Evolutionary conservation across 331 rosid species (phyloP), one percentile per base, ranked within the genome.

Genomic region (Phaseolus coccineus): DNA sequence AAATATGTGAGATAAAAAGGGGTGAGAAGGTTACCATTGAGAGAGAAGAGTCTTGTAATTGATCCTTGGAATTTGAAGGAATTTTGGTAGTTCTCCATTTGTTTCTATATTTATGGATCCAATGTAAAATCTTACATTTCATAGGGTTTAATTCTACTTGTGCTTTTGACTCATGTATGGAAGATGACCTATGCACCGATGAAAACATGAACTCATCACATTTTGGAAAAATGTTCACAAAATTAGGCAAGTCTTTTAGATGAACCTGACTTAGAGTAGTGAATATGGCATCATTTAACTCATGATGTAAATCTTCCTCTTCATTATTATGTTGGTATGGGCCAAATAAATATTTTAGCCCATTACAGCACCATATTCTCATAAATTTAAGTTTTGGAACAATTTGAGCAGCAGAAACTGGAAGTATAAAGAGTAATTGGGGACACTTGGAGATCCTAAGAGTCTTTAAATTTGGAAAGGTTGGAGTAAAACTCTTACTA

Each of bases 391-490:
- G 27, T 4, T 4, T 6, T 0, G 27, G 67, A 72, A 72, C n/a
- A 11, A 46, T 77, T 8, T 1, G 12, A 42, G 10, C 4, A 12
- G 30, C 25, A 44, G 6, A 2, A 0, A 25, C 2, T 0, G 44
- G 42, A 4, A 62, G 10, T 30, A 79, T 13, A 13, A 4, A 42
- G 51, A 74, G 51, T 24, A 84, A 52, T 3, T 1, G 9, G 0
- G 15, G n/a, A 44, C 87, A 84, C 0, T 0, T 0, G 0, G 0
- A 0, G 2, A 84, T 33, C 0, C 0, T 0, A 1, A 79, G 24
- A 51, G 4, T 0, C 42, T 33, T 69, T 0, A 84, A 46, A 25
- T 70, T 80, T 4, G 47, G 31, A 52, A 84, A 69, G 12, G 42
- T 12, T 19, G 64, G 9, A 5, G 0, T 27, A 0, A 0, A 0